Evolutionary conservation across 345 rosid species (phyloP), one percentile per base, ranked within the genome.

Genomic region (Luvunga scandens): DNA sequence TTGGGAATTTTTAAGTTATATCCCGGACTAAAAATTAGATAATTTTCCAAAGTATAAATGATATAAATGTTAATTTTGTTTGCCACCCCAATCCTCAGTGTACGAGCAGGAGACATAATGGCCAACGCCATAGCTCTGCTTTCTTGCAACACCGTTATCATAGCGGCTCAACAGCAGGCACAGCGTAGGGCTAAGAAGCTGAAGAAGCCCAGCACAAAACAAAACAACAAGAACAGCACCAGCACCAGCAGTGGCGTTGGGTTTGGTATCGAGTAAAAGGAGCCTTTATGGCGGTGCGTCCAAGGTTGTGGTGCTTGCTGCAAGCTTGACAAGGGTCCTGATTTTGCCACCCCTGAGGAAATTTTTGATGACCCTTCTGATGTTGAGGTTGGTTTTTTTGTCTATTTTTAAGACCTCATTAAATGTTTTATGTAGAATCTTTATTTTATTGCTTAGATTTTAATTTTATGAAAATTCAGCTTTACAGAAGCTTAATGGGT

Each of bases 241-340:
- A 33, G 53, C 45, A 39, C 45, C 1, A 33, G 53, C 68, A 39
- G 70, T 75, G 25, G 48, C 57, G 78, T 60, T 8, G 92, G 94
- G n/a, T 88, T 87, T 27, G 84, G 87, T 12, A 70, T 75, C 12
- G 74, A 77, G 73, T 77, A 83, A 73, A 81, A 77, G 82, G 95
- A 91, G 74, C 78, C 78, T 12, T 48, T 80, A 7, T 95, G 98
- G 98, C 68, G 87, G 42, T 95, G 98, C 83, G 84, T 87, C 9
- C 91, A 90, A 69, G 83, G 88, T 3, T 93, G 98, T 63, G 98
- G 98, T 33, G 97, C 98, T 9, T 93, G 98, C 80, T 95, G 98
- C 88, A 91, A 93, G 87, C 79, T 95, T 28, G 95, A 81, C n/a
- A 95, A 91, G 72, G 98, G 89, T 61, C 93, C 95, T 18, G 81